Evolutionary conservation across 148 eudicot genomes (phyloP).

Genomic region (Vaccinium myrtillus): DNA sequence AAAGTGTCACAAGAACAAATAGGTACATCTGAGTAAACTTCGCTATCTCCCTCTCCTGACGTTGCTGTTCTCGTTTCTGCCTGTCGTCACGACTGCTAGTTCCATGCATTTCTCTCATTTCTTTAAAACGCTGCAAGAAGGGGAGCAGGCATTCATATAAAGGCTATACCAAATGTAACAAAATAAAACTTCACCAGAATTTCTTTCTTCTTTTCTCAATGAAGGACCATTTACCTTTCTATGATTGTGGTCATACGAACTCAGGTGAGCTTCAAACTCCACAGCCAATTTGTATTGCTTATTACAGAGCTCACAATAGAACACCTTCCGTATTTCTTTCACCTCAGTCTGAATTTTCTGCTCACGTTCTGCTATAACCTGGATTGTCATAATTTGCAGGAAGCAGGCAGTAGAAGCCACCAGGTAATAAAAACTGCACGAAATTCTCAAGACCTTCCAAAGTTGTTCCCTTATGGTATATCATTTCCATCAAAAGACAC

Average conservation of each 20-base stretch:
- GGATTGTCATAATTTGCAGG: constrained; percentile 96
- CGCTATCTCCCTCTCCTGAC: constrained; percentile 93
- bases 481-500: constrained; percentile 91
- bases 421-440: constrained; percentile 99
- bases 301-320: constrained; percentile 94
- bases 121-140: constrained; percentile 70
- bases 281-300: constrained; percentile 95
- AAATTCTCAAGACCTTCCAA: constrained; percentile 97
- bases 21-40: constrained; percentile 88
- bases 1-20: neutral
- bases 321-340: constrained; percentile 84
- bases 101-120: constrained; percentile 98
- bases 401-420: constrained; percentile 99
- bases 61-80: constrained; percentile 82
- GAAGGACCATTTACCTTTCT: constrained; percentile 57
- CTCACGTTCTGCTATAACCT: constrained; percentile 99
- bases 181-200: neutral
- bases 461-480: constrained; percentile 81
- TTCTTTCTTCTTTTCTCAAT: neutral
- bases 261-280: constrained; percentile 95
- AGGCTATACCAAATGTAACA: neutral
- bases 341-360: constrained; percentile 95
- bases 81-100: constrained; percentile 85
- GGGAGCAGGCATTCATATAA: neutral
- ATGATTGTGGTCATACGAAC: constrained; percentile 98